Percentiles rank a stretch among this genome's conserved stretches.
Evolutionary conservation across 495 filamentous ascomycete species (phyloP).

Genomic region (Penicillium canariense): DNA sequence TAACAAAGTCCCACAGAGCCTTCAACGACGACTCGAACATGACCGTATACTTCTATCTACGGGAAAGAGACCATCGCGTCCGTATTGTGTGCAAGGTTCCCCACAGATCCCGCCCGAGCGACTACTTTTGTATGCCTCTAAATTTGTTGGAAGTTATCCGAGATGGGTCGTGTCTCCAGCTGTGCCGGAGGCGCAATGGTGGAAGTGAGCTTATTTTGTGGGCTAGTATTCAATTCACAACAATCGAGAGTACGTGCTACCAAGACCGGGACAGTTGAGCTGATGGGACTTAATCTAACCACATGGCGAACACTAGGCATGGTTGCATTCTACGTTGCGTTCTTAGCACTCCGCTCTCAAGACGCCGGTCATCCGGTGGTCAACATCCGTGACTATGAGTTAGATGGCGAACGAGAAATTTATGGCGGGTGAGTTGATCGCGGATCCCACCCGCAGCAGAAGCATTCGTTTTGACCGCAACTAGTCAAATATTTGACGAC

Average conservation of each 20-base stretch:
- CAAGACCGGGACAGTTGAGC: not conserved
- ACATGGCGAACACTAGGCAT: slow-evolving; percentile 52
- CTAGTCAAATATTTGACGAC: slow-evolving; percentile 70
- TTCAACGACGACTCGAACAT: slow-evolving; percentile 46
- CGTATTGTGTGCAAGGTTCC: slow-evolving; percentile 56
- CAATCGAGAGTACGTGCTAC: slow-evolving; percentile 53
- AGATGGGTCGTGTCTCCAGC: slow-evolving; percentile 49
- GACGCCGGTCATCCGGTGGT: slow-evolving; percentile 53
- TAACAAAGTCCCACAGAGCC: slow-evolving; percentile 22
- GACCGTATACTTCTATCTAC: slow-evolving; percentile 54
- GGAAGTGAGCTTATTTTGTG: slow-evolving; percentile 49
- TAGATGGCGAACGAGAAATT: slow-evolving; percentile 60
- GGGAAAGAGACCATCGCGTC: slow-evolving; percentile 51
- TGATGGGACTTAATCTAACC: slow-evolving; percentile 5
- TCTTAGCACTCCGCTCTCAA: slow-evolving; percentile 70
- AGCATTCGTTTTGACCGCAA: not conserved
- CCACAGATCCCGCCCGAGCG: slow-evolving; percentile 31
- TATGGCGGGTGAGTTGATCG: slow-evolving; percentile 62
- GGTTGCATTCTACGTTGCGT: slow-evolving; percentile 76
- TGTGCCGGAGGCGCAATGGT: slow-evolving; percentile 49
- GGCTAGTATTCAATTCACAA: slow-evolving; percentile 56
- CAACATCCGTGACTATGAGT: slow-evolving; percentile 56
- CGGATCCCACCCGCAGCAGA: not conserved
- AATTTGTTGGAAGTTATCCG: slow-evolving; percentile 55
- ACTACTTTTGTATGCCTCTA: slow-evolving; percentile 51